Base-by-base conservation (phyloP, 2,329 filamentous ascomycete species). In the Pseudocercospora pini-densiflorae region DNA sequence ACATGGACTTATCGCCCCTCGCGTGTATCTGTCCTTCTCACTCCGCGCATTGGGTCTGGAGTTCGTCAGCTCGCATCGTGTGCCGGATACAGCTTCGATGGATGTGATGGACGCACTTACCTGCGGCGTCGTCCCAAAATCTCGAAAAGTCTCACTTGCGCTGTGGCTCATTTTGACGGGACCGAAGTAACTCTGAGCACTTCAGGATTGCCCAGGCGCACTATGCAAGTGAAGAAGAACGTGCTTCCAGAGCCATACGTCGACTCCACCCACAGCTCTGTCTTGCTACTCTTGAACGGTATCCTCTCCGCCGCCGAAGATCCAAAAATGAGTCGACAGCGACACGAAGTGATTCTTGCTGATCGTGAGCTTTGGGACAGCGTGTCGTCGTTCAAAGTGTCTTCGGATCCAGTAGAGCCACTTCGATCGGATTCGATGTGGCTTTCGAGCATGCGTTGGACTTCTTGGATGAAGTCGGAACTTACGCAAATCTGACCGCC, bases 281-380 rank as follows among this genome's bases (percentile, higher is more conserved):
- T n/a, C 16, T 43, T 43, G 40, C 40, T 43, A 16, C 40, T 43
- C n/a, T 43, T 43, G 40, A 19, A 43, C 2, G 40, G 40, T 43
- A 19, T 43, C 1, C 40, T 43, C 16, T 43, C 40, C 40, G 16
- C 40, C 40, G 14, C 9, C 12, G 16, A 14, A 36, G 33, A 36
- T 36, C 33, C 33, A 16, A 66, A 99, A 92, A 68, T 96, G 90
- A 62, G 88, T 86, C 0, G 94, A 95, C 24, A 99, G 82, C 0
- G 92, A 94, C 0, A 95, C 93, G 73, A 99, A 96, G 77, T 97
- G 96, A 75, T 99, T 99, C 77, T 92, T 94, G 80, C 97, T 94
- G 62, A 99, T 84, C 21, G 94, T 90, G 24, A 99, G 85, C 73
- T 94, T 93, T 65, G 94, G 92, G 53, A 99, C 29, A 5, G 85